phyloP scores from a whole-genome alignment of 345 rosid species.

The Toxicodendron radicans region DNA sequence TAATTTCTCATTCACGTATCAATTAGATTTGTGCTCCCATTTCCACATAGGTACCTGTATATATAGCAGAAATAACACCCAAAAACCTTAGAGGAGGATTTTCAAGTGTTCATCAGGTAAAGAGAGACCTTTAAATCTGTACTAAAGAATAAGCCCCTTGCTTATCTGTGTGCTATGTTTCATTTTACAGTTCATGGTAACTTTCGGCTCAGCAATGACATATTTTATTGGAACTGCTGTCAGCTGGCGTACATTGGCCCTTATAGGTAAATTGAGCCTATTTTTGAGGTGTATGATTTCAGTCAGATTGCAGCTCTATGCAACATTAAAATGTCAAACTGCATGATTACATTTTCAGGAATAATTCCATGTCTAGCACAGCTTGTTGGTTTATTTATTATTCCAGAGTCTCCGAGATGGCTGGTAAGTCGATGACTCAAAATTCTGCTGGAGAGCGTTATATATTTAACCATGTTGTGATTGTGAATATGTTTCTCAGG shows the following conservation, averaged over 20 bases:
- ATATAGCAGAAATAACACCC: constrained; percentile 15
- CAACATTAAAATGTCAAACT: neutral
- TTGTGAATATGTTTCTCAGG: neutral
- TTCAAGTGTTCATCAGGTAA: constrained; percentile 28
- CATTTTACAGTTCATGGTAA: constrained; percentile 22
- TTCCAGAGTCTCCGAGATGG: constrained; percentile 69
- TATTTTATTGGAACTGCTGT: constrained; percentile 31
- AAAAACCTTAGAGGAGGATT: constrained; percentile 28
- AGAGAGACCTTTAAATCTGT: neutral
- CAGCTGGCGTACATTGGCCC: constrained; percentile 38
- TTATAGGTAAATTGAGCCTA: constrained; percentile 15
- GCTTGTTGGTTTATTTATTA: constrained; percentile 39
- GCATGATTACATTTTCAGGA: constrained; percentile 22
- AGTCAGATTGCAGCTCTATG: neutral
- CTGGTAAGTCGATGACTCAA: constrained; percentile 39
- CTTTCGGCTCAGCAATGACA: constrained; percentile 21
- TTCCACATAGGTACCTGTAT: neutral
- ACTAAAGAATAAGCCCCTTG: neutral
- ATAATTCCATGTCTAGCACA: constrained; percentile 38
- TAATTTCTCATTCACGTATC: neutral
- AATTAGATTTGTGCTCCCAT: neutral
- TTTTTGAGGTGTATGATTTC: neutral
- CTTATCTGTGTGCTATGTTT: neutral
- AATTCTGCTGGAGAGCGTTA: neutral
- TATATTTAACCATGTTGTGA: neutral